Conservation (phyloP, 805 yeast species). For the Kodamaea neixiangensis region DNA sequence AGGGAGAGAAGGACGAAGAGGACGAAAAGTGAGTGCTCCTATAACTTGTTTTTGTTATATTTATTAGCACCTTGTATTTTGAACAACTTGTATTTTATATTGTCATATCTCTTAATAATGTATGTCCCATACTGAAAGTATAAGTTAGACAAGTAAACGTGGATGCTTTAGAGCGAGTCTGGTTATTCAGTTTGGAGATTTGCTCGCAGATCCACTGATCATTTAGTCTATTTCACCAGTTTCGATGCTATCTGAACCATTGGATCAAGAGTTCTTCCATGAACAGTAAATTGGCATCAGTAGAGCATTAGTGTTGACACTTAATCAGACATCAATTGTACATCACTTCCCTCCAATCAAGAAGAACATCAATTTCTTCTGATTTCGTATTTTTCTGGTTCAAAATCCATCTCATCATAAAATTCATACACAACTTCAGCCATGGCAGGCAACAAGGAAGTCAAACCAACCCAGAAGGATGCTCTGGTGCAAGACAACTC, state of each 20-base stretch:
- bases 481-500: constrained; percentile 6
- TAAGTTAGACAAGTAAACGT: too few relatives aligned
- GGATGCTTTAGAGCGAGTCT: too few relatives aligned
- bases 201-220: too few relatives aligned
- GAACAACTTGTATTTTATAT: constrained; percentile 12
- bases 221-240: too few relatives aligned
- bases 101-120: constrained; percentile 6
- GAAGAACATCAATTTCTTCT: too few relatives aligned
- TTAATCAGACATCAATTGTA: too few relatives aligned
- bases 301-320: too few relatives aligned
- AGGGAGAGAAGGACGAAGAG: constrained; percentile 21
- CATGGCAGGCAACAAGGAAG: background rate
- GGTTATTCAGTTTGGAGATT: too few relatives aligned
- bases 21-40: constrained; percentile 6
- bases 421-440: background rate
- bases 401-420: constrained; percentile 1
- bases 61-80: constrained; percentile 7
- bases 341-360: too few relatives aligned
- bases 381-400: background rate
- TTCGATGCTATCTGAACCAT: too few relatives aligned
- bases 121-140: constrained; percentile 7
- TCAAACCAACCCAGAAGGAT: background rate
- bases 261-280: too few relatives aligned
- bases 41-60: constrained; percentile 9
- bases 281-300: too few relatives aligned